Conservation (phyloP, 805 yeast genomes). For the Sugiyamaella qingdaonensis region DNA sequence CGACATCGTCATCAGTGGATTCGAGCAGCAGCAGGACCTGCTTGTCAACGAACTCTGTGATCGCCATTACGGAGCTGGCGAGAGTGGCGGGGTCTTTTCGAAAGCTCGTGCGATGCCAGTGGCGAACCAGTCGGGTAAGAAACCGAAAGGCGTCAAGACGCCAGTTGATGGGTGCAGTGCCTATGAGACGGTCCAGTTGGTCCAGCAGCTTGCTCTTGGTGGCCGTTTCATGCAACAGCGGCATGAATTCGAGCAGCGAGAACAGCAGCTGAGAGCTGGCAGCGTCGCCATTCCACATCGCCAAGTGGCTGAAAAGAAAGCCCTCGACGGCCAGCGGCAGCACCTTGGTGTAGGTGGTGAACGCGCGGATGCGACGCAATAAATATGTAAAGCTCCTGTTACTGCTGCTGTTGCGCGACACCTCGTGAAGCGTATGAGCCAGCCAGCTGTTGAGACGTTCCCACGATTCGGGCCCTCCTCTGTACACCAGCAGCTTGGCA, state of each 20-base stretch:
- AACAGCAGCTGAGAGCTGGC: constrained; percentile 2
- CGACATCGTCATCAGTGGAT: constrained; percentile 2
- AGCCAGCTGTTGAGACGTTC: constrained; percentile 20
- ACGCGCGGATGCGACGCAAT: constrained; percentile 5
- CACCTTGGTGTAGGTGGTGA: constrained; percentile 13
- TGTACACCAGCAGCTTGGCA: constrained; percentile 14
- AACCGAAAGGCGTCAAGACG: neutral
- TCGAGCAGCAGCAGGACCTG: constrained; percentile 12
- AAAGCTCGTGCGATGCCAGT: neutral
- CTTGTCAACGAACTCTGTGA: constrained; percentile 11
- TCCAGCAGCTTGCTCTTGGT: constrained; percentile 5
- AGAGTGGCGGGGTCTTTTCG: neutral
- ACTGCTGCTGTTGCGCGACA: constrained; percentile 2
- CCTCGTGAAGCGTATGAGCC: neutral
- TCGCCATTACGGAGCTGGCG: neutral
- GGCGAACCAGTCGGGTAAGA: neutral
- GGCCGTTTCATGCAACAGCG: constrained; percentile 7
- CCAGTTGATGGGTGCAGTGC: neutral
- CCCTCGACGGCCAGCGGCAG: constrained; percentile 20
- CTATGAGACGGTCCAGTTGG: constrained; percentile 3
- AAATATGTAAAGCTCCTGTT: constrained; percentile 3
- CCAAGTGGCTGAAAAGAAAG: constrained; percentile 9
- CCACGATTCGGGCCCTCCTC: constrained; percentile 17
- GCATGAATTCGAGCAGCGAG: constrained; percentile 11
- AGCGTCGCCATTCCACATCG: constrained; percentile 14